Evolutionary conservation across 2,329 filamentous ascomycete species (phyloP), one percentile per base, ranked within the genome.

Genomic region (Colletotrichum tabaci): DNA sequence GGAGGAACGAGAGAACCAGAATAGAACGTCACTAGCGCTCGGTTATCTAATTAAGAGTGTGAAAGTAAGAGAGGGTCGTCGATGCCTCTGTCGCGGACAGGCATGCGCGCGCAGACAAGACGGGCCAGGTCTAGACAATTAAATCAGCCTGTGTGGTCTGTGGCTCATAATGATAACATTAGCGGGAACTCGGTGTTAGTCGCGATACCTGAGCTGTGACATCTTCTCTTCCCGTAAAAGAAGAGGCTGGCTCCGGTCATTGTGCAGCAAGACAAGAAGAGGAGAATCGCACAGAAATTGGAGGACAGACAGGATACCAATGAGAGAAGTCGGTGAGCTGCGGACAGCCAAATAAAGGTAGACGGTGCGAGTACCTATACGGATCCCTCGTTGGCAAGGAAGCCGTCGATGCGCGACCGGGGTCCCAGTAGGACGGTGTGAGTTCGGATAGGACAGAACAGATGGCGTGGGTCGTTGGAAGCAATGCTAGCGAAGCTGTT

Each of bases 151-250:
- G 30, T 21, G 26, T 44, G 30, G 49, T 57, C 49, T 61, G 35
- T 62, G 44, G 57, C 67, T 56, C 50, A 50, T 57, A 67, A 57
- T 67, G 44, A 67, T 38, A 56, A 50, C 50, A 62, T 67, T 55
- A 67, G 67, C 64, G 50, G 56, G 57, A 56, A 61, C 44, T 50
- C 23, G 23, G 38, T 67, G 42, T 56, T 62, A 50, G 64, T 62
- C 50, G 49, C 42, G 50, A 67, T 50, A 23, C 42, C 23, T 40
- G 30, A 13, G n/a, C 4, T 61, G 49, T 21, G 18, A 30, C 56
- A 30, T 52, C 15, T 46, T 10, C 23, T 40, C 38, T 30, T 57
- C 38, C 12, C 30, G 26, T 21, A 35, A 21, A 35, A 35, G 23
- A 53, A 15, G 47, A 38, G 35, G 40, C 61, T 64, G 30, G 30